Evolutionary conservation across 1,284 basidiomycete genomes (phyloP), one percentile per base, ranked within the genome.

Genomic region (Boletus semigastroideus): DNA sequence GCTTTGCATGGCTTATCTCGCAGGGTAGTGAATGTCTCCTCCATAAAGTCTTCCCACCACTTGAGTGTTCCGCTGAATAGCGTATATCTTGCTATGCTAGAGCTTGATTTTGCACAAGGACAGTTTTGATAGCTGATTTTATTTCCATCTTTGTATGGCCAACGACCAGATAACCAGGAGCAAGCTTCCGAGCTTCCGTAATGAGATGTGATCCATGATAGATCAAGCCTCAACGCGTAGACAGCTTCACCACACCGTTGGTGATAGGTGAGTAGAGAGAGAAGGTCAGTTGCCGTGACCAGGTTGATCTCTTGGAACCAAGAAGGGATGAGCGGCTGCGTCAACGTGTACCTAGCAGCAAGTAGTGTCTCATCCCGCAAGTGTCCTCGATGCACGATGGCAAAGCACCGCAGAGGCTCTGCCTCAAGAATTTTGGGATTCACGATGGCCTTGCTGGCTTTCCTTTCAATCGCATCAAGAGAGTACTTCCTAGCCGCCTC

Each of bases 201-300:
- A 22, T 43, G 48, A 28, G 27, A 30, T 2, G 9, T 22, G 33
- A 37, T 30, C 39, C 47, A 48, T 4, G 47, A 42, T 5, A 36
- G 17, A 28, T 48, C 25, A 10, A 20, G 9, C 25, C 13, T 43
- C 27, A 44, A 27, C 3, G 25, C 34, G 20, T 44, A 37, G 8
- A 49, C 48, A 22, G 48, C 40, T 9, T 44, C 48, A 3, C 48
- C 41, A 12, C 41, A 49, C 8, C 11, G 11, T 16, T 17, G 7
- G 27, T 49, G 48, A 34, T 49, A 49, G 9, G 41, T 30, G 16
- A 43, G 48, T 25, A 49, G 19, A 9, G 40, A 34, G 10, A 48
- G 31, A 0, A 48, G 22, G 17, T 36, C 39, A 13, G 39, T n/a
- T 8, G 31, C 22, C 4, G 13, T 28, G 22, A 48, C 36, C 9